Evolutionary conservation across 805 yeast species (phyloP).

Genomic region (Lachancea sp.): DNA sequence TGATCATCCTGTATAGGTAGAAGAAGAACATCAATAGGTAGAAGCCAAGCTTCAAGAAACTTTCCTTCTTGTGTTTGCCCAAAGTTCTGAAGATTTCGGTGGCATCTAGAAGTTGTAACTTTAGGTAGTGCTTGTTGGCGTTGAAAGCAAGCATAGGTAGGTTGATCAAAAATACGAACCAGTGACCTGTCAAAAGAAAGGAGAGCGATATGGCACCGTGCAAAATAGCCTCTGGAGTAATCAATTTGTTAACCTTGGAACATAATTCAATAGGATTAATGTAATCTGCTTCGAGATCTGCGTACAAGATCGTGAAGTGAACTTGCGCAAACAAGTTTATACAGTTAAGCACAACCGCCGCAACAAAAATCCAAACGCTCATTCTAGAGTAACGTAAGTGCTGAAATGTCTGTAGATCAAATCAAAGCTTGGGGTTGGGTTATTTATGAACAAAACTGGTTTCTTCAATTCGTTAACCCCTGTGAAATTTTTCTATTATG

Average conservation of each 20-base stretch:
- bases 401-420: too few relatives aligned
- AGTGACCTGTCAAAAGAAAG: conserved; percentile 81
- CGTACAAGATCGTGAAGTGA: conserved; percentile 90
- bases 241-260: conserved; percentile 81
- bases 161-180: conserved; percentile 82
- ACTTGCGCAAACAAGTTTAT: conserved; percentile 86
- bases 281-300: conserved; percentile 93
- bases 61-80: conserved; percentile 86
- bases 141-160: conserved; percentile 82
- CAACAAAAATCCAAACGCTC: conserved; percentile 20
- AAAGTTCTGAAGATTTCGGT: conserved; percentile 95
- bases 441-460: too few relatives aligned
- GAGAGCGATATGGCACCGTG: conserved; percentile 66
- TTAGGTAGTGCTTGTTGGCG: conserved; percentile 67
- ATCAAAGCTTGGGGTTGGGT: too few relatives aligned
- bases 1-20: conserved; percentile 92
- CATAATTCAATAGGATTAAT: conserved; percentile 96
- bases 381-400: too few relatives aligned
- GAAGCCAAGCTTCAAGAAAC: conserved; percentile 85
- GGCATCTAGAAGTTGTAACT: conserved; percentile 86
- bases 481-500: neutral
- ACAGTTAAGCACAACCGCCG: conserved; percentile 73
- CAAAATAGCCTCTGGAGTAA: conserved; percentile 82
- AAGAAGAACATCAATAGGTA: conserved; percentile 88
- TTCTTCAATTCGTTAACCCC: neutral